Percentiles rank a stretch among this genome's conserved stretches.
Evolutionary conservation across 192 early-diverging fungal species (phyloP).

Genomic region (Coemansia sp.): DNA sequence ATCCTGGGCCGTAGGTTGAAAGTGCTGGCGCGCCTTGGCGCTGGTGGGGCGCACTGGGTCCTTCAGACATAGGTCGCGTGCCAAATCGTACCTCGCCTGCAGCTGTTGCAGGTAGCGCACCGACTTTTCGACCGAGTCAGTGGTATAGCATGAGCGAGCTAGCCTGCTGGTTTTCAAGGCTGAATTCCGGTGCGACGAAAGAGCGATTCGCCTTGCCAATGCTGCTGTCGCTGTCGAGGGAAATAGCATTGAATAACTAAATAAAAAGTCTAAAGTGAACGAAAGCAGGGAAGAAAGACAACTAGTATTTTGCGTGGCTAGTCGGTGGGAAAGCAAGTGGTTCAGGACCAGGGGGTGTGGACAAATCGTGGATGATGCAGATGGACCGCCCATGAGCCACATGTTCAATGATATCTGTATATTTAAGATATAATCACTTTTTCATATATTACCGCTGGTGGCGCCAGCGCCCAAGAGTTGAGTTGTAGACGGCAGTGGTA

Average conservation of each 20-base stretch:
- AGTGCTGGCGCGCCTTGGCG: conserved; percentile 13
- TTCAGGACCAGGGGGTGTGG: neutral
- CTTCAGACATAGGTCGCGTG: conserved; percentile 32
- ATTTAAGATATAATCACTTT: neutral
- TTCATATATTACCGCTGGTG: neutral
- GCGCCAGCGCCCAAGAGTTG: conserved; percentile 13
- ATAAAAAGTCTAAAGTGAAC: neutral
- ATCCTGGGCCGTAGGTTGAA: conserved; percentile 36
- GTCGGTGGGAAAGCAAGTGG: neutral
- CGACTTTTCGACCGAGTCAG: neutral
- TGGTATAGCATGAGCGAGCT: neutral
- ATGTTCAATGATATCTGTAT: neutral
- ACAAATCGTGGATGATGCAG: neutral
- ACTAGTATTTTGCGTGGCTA: neutral
- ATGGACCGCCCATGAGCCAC: neutral
- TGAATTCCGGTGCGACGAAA: neutral
- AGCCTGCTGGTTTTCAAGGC: neutral
- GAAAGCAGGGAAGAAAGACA: neutral
- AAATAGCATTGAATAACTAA: neutral
- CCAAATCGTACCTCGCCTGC: conserved; percentile 23
- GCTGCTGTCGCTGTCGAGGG: neutral
- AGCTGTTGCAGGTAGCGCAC: conserved; percentile 19
- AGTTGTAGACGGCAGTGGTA: neutral
- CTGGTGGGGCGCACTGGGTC: conserved; percentile 35
- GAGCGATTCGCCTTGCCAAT: neutral